Conservation (phyloP, 2,329 filamentous ascomycete genomes). For the Hymenotorrendiella dingleyae region DNA sequence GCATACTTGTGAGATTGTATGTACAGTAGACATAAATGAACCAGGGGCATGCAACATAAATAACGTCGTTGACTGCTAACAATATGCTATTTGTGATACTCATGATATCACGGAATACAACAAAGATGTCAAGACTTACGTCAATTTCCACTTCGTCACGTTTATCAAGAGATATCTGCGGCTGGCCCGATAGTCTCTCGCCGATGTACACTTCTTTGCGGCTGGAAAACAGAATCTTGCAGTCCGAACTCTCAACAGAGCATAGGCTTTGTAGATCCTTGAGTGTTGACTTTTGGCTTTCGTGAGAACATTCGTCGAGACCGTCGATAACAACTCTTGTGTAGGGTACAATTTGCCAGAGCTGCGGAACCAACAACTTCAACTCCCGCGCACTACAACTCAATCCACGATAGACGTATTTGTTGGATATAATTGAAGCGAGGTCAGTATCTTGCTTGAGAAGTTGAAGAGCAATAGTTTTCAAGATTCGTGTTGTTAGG, state of each 20-base stretch:
- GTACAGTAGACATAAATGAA: too few species aligned
- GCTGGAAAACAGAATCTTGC: conserved; percentile 11
- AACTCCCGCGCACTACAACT: conserved; percentile 10
- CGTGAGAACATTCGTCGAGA: conserved; percentile 9
- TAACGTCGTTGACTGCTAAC: too few species aligned
- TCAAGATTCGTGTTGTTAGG: conserved; percentile 5
- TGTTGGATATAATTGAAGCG: conserved; percentile 6
- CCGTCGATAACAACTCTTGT: conserved; percentile 12
- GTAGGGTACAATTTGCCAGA: background rate
- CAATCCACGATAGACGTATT: conserved; percentile 7
- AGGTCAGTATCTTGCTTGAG: conserved; percentile 5
- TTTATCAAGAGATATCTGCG: conserved; percentile 6
- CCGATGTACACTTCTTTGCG: conserved; percentile 8
- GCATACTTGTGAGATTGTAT: too few species aligned
- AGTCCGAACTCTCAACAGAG: background rate
- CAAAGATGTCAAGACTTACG: conserved; percentile 1
- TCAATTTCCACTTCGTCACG: conserved; percentile 6
- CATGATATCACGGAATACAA: too few species aligned
- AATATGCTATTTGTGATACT: too few species aligned
- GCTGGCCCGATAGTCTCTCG: conserved; percentile 5
- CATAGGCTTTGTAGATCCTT: conserved; percentile 9
- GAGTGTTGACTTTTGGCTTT: conserved; percentile 10
- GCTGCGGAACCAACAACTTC: conserved; percentile 4
- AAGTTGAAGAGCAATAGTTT: conserved; percentile 9
- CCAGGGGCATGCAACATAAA: too few species aligned